Conservation (phyloP, 257 asterid genomes). For the Nemophila menziesii region DNA sequence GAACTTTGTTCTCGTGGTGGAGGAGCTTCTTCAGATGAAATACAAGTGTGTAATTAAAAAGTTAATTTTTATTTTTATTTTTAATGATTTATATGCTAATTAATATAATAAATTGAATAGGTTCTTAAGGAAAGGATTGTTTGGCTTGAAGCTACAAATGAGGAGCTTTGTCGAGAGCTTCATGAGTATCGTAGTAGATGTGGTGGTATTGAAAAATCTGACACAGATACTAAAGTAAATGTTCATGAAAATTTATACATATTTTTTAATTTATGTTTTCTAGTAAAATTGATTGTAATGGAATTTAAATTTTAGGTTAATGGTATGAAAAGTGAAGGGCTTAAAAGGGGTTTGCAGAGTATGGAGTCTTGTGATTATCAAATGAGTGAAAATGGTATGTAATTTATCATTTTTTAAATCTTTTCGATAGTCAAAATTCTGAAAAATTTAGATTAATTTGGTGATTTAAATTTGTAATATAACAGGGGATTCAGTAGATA, state of each 20-base stretch:
- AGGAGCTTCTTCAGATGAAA: constrained; percentile 75
- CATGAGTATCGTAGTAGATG: constrained; percentile 59
- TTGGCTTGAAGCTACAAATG: constrained; percentile 89
- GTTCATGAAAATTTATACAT: constrained; percentile 5
- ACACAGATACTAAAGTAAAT: constrained; percentile 50
- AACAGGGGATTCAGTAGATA: constrained; percentile 73
- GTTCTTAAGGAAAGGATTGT: constrained; percentile 72
- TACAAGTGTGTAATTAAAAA: constrained; percentile 54
- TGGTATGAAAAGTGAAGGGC: constrained; percentile 63
- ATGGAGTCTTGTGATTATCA: constrained; percentile 88
- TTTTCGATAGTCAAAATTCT: too few relatives aligned
- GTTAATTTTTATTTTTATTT: too few relatives aligned
- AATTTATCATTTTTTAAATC: constrained; percentile 13
- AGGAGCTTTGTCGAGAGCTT: constrained; percentile 78
- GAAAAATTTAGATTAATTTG: too few relatives aligned
- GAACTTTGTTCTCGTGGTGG: constrained; percentile 97
- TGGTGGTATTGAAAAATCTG: constrained; percentile 40
- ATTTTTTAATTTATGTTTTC: background rate
- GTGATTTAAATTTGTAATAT: constrained; percentile 10
- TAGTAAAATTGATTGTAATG: too few relatives aligned
- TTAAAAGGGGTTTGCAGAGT: constrained; percentile 84
- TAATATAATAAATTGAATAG: constrained; percentile 32
- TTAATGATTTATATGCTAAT: too few relatives aligned
- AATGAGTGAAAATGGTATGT: constrained; percentile 83
- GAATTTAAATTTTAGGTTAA: constrained; percentile 36